Evolutionary conservation across 2,329 filamentous ascomycete genomes (phyloP).

Genomic region (Colletotrichum godetiae): DNA sequence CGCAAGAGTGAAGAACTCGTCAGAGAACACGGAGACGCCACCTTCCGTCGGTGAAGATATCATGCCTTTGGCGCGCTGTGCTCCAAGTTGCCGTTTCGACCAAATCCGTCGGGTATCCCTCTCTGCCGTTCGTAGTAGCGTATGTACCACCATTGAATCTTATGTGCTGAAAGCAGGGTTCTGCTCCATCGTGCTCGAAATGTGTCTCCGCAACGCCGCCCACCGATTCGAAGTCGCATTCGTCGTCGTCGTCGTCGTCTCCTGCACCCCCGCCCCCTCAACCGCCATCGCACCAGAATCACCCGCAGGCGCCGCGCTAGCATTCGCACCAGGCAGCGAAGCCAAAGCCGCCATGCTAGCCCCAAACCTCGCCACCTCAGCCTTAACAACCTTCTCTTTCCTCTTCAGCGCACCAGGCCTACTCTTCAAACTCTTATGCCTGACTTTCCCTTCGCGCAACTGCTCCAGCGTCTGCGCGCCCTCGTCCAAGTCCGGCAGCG

Average conservation of each 20-base stretch:
- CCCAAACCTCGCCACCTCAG: conserved; percentile 87
- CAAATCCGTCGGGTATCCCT: background rate
- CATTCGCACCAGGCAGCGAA: conserved; percentile 42
- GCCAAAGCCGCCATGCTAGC: conserved; percentile 83
- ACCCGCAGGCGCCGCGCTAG: conserved; percentile 21
- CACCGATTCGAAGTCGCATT: conserved; percentile 70
- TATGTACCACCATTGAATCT: background rate
- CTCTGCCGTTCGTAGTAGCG: background rate
- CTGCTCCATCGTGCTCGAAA: conserved; percentile 89
- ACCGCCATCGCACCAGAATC: conserved; percentile 29
- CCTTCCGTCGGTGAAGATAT: too few relatives aligned
- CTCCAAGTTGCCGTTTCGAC: background rate
- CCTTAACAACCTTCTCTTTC: conserved; percentile 82
- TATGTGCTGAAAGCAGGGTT: conserved; percentile 76
- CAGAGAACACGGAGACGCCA: too few relatives aligned
- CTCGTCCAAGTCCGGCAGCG: conserved; percentile 74
- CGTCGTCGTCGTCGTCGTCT: conserved; percentile 29
- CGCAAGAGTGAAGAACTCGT: too few relatives aligned
- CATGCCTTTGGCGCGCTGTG: too few relatives aligned
- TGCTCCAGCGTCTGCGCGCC: conserved; percentile 57
- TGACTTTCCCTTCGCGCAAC: conserved; percentile 69
- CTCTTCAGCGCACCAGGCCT: conserved; percentile 84
- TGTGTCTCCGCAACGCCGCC: conserved; percentile 85
- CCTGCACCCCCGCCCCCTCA: conserved; percentile 32
- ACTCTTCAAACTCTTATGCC: conserved; percentile 79